Evolutionary conservation across 495 filamentous ascomycete species (phyloP).

Genomic region (Daldinia decipiens): DNA sequence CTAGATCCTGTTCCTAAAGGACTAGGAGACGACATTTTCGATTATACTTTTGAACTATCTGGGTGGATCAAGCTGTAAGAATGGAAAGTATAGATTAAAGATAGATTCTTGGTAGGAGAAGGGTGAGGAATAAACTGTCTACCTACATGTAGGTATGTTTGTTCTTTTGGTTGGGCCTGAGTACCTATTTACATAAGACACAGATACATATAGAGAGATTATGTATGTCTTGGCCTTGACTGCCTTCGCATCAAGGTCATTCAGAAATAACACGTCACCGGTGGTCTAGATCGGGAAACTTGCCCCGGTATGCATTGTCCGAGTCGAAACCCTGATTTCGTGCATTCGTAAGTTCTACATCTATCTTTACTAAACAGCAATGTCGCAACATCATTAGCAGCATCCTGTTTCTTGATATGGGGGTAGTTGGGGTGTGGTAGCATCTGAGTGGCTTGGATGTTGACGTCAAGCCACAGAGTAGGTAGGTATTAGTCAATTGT

Average conservation of each 20-base stretch:
- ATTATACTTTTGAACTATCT: not conserved
- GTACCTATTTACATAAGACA: constrained; percentile 21
- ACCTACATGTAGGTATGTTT: too few relatives aligned
- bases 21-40: constrained; percentile 43
- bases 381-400: constrained; percentile 4
- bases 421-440: constrained; percentile 9
- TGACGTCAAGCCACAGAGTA: constrained; percentile 39
- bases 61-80: not conserved
- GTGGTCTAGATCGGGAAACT: constrained; percentile 23
- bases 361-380: not conserved
- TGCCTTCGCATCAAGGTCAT: constrained; percentile 11
- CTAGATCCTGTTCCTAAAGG: constrained; percentile 37
- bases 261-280: constrained; percentile 33
- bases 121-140: not conserved
- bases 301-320: constrained; percentile 10
- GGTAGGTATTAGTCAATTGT: constrained; percentile 12
- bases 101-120: too few relatives aligned
- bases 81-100: not conserved
- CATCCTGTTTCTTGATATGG: constrained; percentile 12
- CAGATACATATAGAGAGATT: not conserved
- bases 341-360: constrained; percentile 14
- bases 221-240: not conserved
- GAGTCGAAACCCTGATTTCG: constrained; percentile 34
- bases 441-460: constrained; percentile 29
- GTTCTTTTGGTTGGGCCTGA: not conserved